Evolutionary conservation across 2,329 filamentous ascomycete species (phyloP), one percentile per base, ranked within the genome.

Genomic region (Arthrobotrys pseudoclavata): DNA sequence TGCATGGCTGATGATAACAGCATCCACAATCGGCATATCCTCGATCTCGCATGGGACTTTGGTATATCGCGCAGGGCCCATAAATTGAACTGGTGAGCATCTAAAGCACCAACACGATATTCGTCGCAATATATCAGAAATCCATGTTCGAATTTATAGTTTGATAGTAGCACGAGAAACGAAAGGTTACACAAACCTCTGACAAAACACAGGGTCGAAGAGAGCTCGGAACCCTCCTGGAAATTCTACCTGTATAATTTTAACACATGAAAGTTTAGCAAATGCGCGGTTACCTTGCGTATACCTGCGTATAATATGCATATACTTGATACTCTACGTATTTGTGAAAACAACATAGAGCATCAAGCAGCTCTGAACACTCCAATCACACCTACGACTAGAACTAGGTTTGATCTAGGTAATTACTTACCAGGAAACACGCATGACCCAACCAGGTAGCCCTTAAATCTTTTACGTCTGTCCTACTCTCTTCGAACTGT

Each of bases 401-500:
- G 40, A 50, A 22, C 50, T 37, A 50, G 50, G n/a, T 60, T 63
- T 50, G n/a, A 31, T 40, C 57, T 4, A 34, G 57, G 26, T 47
- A n/a, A n/a, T n/a, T n/a, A 66, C 74, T 77, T 71, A 77, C 74
- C 94, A 97, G 85, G 69, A 60, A 79, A 69, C 94, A 97, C 2
- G 95, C 94, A 83, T 98, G 95, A 40, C 95, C 95, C 1, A 98
- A 89, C 95, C 95, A 97, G 47, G 95, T 98, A 37, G 94, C 92
- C 67, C 94, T 90, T 24, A 98, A 87, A 47, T 88, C 86, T 18
- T 84, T 81, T 50, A 77, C 48, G 4, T 63, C 67, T 57, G 74
- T 77, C 57, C 74, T 62, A 68, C 67, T 77, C 37, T 71, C 42
- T 26, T 77, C 67, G 37, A 77, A 77, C 20, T 77, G 60, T 77